Evolutionary conservation across 2,329 filamentous ascomycete species (phyloP).

Genomic region (Orbilia brochopaga): DNA sequence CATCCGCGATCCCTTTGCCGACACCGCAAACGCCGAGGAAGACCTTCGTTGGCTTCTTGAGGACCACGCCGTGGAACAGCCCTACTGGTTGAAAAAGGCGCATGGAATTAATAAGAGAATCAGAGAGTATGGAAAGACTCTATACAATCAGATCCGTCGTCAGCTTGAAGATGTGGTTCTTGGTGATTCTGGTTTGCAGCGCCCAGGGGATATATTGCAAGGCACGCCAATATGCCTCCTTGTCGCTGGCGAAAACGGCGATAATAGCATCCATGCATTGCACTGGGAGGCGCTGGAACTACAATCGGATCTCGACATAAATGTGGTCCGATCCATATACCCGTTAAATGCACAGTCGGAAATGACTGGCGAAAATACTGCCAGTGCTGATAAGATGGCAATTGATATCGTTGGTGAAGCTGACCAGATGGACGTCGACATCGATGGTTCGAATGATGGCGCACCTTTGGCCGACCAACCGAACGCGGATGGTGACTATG

Average conservation of each 20-base stretch:
- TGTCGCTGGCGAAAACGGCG: not conserved
- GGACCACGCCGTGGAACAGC: not conserved
- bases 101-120: not conserved
- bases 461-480: no score
- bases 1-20: not conserved
- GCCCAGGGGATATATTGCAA: not conserved
- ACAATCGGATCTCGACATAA: not conserved
- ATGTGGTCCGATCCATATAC: not conserved
- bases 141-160: not conserved
- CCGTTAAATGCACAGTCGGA: not conserved
- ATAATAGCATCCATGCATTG: not conserved
- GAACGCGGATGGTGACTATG: no score
- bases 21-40: not conserved
- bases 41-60: not conserved
- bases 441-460: not conserved
- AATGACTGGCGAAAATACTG: no score
- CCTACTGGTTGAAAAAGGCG: not conserved
- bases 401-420: not conserved
- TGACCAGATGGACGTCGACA: not conserved
- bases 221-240: not conserved
- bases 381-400: not conserved
- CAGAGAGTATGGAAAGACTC: not conserved
- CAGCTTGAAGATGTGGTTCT: not conserved
- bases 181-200: not conserved
- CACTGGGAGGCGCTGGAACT: slow-evolving; percentile 1